phyloP scores from a whole-genome alignment of 306 rosid genomes.

The Medicago arabica region DNA sequence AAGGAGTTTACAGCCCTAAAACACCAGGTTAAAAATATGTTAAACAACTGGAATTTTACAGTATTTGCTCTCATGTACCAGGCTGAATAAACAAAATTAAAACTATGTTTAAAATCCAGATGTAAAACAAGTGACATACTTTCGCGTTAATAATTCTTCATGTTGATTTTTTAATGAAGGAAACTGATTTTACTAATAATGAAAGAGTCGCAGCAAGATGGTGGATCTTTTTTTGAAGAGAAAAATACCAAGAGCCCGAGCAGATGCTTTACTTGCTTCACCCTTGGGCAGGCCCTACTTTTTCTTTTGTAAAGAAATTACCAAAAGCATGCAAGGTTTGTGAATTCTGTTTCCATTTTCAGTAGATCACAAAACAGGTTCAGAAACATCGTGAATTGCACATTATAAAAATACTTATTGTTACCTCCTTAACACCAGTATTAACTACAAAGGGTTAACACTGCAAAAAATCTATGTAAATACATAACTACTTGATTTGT shows the following conservation, averaged over 20 bases:
- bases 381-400: neutral
- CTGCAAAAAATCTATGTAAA: neutral
- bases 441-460: neutral
- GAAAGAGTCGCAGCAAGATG: neutral
- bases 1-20: slow-evolving; percentile 23
- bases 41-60: slow-evolving; percentile 1
- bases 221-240: neutral
- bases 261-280: neutral
- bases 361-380: slow-evolving; percentile 10
- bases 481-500: slow-evolving; percentile 13
- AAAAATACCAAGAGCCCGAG: neutral
- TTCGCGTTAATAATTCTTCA: neutral
- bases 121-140: slow-evolving; percentile 11
- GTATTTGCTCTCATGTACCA: neutral
- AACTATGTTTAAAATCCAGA: neutral
- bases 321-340: slow-evolving; percentile 1
- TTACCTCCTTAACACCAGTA: slow-evolving; percentile 17
- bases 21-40: slow-evolving; percentile 8
- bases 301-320: slow-evolving; percentile 12
- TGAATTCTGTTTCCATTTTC: slow-evolving; percentile 7
- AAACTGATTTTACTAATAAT: slow-evolving; percentile 2
- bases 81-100: slow-evolving; percentile 9
- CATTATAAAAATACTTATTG: neutral
- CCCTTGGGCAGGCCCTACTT: neutral
- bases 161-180: slow-evolving; percentile 1